These are phyloP conservation scores for Pigoraptor vietnamica DNA, from an alignment of 78 protist species.

Conservation along the genomic window DNA sequence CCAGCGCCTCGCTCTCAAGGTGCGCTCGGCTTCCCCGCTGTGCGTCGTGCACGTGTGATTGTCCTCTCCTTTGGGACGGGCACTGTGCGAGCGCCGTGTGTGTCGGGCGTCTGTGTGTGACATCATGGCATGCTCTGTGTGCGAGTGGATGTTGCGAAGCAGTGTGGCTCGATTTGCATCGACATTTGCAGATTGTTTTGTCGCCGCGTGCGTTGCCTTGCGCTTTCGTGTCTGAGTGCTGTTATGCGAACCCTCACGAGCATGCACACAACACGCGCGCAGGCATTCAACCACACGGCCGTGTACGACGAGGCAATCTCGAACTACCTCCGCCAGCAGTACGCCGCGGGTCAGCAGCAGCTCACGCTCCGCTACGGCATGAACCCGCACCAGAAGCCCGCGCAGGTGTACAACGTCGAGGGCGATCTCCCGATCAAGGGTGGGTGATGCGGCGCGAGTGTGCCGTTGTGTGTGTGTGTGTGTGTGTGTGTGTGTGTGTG, in stretches of 20 bases:
- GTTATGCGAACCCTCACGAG: too few species aligned
- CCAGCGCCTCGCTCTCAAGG: constrained; percentile 10
- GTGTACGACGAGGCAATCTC: constrained; percentile 74
- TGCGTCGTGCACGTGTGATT: too few species aligned
- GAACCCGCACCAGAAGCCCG: constrained; percentile 60
- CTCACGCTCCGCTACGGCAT: constrained; percentile 40
- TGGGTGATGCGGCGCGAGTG: too few species aligned
- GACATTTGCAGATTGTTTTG: too few species aligned
- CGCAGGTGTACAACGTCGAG: constrained; percentile 10
- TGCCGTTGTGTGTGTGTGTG: not conserved
- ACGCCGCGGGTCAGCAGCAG: constrained; percentile 3
- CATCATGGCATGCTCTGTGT: too few species aligned
- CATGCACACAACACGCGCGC: too few species aligned
- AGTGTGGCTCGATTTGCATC: too few species aligned
- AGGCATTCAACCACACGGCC: constrained; percentile 75
- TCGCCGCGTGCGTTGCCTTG: not conserved
- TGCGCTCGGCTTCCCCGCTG: not conserved
- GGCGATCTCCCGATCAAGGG: constrained; percentile 36
- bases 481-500: not conserved
- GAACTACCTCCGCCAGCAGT: constrained; percentile 15
- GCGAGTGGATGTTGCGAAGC: too few species aligned
- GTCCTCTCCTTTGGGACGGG: too few species aligned
- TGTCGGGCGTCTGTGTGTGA: too few species aligned
- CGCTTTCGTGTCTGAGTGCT: not conserved
- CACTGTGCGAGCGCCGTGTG: too few species aligned